These are phyloP conservation scores for Xylaria sp. DNA, from an alignment of 2,329 filamentous ascomycete genomes.

Conservation along the genomic window DNA sequence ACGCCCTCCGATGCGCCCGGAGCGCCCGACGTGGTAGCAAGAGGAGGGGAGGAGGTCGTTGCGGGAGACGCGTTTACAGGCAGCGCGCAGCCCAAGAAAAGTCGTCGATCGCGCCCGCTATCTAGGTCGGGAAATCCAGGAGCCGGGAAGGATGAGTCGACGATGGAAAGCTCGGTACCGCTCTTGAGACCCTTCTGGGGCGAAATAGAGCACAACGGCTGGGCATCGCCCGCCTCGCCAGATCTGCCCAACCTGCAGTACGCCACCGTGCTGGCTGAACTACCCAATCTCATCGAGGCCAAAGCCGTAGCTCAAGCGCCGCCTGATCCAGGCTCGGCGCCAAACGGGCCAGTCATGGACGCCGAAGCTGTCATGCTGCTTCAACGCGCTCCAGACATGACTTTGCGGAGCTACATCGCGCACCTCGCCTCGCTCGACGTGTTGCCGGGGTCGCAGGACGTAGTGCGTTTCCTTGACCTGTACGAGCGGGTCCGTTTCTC, in stretches of 20 bases:
- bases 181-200: constrained; percentile 75
- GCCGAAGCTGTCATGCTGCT: constrained; percentile 76
- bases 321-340: constrained; percentile 55
- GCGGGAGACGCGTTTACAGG: constrained; percentile 22
- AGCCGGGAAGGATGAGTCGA: constrained; percentile 52
- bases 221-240: constrained; percentile 81
- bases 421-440: constrained; percentile 77
- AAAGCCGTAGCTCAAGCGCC: constrained; percentile 90
- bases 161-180: constrained; percentile 58
- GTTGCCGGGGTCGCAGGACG: constrained; percentile 54
- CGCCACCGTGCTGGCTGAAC: constrained; percentile 79
- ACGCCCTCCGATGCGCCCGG: constrained; percentile 43
- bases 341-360: constrained; percentile 64
- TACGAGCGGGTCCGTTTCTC: constrained; percentile 93
- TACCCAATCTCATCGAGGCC: constrained; percentile 91
- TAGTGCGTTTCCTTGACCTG: constrained; percentile 72
- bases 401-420: constrained; percentile 80
- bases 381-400: constrained; percentile 76
- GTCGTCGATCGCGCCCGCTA: constrained; percentile 41
- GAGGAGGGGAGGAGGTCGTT: constrained; percentile 4
- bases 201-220: constrained; percentile 85
- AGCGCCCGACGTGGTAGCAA: not conserved
- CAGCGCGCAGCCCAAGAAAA: constrained; percentile 29
- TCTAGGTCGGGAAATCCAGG: constrained; percentile 52
- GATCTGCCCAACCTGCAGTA: constrained; percentile 88